A percentile compares a stretch with the other conserved stretches of the same genome.
phyloP scores from a whole-genome alignment of 176 grass and related monocot genomes.

The Otatea glauca region DNA sequence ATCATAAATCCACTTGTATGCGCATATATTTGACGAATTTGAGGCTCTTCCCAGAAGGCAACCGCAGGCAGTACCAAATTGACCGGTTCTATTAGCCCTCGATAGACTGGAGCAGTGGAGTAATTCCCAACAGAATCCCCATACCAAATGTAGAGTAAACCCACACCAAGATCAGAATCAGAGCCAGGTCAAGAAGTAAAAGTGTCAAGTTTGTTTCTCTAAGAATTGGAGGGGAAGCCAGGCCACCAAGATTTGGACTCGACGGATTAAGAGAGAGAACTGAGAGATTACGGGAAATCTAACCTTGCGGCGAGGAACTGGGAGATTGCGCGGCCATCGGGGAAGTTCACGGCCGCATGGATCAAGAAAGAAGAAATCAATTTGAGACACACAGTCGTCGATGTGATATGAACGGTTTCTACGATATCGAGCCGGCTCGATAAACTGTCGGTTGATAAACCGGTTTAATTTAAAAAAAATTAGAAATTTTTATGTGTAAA shows the following conservation, averaged over 20 bases:
- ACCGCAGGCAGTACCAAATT: too few species aligned
- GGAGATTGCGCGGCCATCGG: slow-evolving; percentile 45
- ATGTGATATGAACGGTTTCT: too few species aligned
- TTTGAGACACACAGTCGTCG: too few species aligned
- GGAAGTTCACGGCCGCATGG: slow-evolving; percentile 2
- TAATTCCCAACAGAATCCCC: not conserved
- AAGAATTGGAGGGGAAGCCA: not conserved
- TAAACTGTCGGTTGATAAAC: too few species aligned
- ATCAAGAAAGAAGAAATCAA: not conserved
- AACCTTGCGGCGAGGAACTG: slow-evolving; percentile 40
- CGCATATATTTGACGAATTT: too few species aligned
- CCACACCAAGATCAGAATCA: not conserved
- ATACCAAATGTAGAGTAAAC: not conserved
- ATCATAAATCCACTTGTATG: too few species aligned
- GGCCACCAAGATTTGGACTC: not conserved
- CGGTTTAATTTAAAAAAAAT: too few species aligned
- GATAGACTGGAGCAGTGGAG: too few species aligned
- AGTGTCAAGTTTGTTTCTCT: not conserved
- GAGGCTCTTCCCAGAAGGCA: too few species aligned
- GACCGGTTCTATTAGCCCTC: too few species aligned
- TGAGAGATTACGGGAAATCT: not conserved
- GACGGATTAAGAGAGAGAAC: not conserved
- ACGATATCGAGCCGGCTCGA: too few species aligned
- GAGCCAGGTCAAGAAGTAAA: not conserved
- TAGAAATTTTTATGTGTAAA: too few species aligned